phyloP scores from a whole-genome alignment of 305 asterid genomes.

The Ajuga reptans region DNA sequence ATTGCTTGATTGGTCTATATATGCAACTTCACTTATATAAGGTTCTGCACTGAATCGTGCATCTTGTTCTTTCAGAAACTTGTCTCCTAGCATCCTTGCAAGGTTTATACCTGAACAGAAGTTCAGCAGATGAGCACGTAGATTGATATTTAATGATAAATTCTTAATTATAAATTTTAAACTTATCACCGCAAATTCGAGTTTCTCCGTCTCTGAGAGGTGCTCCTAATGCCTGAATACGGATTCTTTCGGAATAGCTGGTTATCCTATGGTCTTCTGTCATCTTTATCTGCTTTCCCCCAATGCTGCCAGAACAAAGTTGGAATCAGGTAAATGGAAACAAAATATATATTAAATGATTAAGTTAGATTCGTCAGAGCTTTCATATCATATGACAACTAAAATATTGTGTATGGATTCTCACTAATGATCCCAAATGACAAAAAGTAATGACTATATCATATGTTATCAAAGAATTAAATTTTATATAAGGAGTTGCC shows the following conservation, averaged over 20 bases:
- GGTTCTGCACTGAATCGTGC: slow-evolving; percentile 90
- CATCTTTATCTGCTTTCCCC: slow-evolving; percentile 80
- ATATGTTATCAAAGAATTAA: neutral
- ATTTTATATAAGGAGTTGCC: neutral
- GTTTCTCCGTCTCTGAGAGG: slow-evolving; percentile 92
- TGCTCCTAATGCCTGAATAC: slow-evolving; percentile 65
- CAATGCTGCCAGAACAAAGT: slow-evolving; percentile 47
- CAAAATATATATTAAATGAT: slow-evolving; percentile 11
- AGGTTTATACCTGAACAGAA: slow-evolving; percentile 70
- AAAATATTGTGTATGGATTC: too few relatives aligned
- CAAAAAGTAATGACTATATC: neutral
- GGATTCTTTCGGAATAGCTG: slow-evolving; percentile 72
- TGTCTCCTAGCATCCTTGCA: slow-evolving; percentile 96
- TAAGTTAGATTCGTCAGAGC: neutral
- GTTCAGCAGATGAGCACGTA: slow-evolving; percentile 6
- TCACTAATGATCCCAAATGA: neutral
- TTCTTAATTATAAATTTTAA: slow-evolving; percentile 1
- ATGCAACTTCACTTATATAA: slow-evolving; percentile 59
- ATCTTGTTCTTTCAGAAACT: slow-evolving; percentile 89
- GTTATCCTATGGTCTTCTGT: slow-evolving; percentile 89
- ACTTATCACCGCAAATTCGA: slow-evolving; percentile 69
- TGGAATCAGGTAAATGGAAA: neutral
- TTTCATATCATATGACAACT: neutral
- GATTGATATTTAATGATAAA: slow-evolving; percentile 12
- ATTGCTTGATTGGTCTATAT: slow-evolving; percentile 43